Percentiles rank a stretch among this genome's conserved stretches.
Conservation (phyloP, 2,329 filamentous ascomycete genomes). For the Periconia macrospinosa region DNA sequence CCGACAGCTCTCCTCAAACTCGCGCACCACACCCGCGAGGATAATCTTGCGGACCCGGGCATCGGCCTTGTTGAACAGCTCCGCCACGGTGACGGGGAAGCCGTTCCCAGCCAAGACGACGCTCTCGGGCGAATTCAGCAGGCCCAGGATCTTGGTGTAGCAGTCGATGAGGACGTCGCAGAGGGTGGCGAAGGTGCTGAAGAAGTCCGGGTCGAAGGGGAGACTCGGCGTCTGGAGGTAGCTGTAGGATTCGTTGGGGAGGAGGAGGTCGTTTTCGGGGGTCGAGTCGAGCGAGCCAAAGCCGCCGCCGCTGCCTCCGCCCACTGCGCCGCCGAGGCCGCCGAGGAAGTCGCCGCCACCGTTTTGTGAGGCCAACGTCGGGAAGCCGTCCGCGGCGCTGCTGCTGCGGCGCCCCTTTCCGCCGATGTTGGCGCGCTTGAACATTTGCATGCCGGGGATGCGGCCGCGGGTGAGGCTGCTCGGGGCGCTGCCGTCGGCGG, state of each 20-base stretch:
- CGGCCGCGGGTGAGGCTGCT: slow-evolving; percentile 75
- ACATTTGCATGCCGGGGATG: slow-evolving; percentile 56
- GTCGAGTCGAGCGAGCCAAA: slow-evolving; percentile 30
- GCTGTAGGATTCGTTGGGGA: slow-evolving; percentile 79
- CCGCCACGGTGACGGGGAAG: slow-evolving; percentile 59
- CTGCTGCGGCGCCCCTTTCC: slow-evolving; percentile 56
- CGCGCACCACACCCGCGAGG: slow-evolving; percentile 80
- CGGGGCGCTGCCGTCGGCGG: slow-evolving; percentile 70
- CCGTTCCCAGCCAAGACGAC: slow-evolving; percentile 27
- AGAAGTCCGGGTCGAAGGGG: slow-evolving; percentile 96
- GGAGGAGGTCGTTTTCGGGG: slow-evolving; percentile 34
- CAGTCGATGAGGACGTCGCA: slow-evolving; percentile 95
- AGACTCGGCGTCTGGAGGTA: slow-evolving; percentile 87
- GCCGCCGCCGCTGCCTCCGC: slow-evolving; percentile 33
- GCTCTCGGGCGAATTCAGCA: slow-evolving; percentile 71
- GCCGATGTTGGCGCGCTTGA: slow-evolving; percentile 48
- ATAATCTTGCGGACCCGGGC: slow-evolving; percentile 84
- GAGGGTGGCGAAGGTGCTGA: slow-evolving; percentile 91
- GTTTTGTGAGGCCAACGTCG: slow-evolving; percentile 19
- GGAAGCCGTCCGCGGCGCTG: slow-evolving; percentile 55
- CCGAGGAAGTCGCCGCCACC: not conserved
- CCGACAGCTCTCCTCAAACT: slow-evolving; percentile 88
- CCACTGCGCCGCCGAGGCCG: slow-evolving; percentile 15
- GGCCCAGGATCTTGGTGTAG: slow-evolving; percentile 75
- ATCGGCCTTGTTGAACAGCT: slow-evolving; percentile 90